Conservation (phyloP, 2,329 filamentous ascomycete genomes). For the Exophiala sp. region DNA sequence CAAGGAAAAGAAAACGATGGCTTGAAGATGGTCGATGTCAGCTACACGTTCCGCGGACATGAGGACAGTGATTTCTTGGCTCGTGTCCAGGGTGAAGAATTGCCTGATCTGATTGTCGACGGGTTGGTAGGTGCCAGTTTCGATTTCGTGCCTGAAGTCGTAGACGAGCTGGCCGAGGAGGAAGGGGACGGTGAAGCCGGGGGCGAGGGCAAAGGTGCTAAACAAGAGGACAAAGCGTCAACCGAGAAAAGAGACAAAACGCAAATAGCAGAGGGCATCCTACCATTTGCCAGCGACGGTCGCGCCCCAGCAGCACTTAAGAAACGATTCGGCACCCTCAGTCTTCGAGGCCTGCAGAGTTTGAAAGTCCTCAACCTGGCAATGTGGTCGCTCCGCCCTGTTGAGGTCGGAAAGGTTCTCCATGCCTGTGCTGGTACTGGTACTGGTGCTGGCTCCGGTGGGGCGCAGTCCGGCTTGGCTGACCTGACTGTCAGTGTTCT, state of each 20-base stretch:
- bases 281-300: slow-evolving; percentile 25
- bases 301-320: slow-evolving; percentile 19
- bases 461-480: slow-evolving; percentile 11
- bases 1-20: slow-evolving; percentile 19
- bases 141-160: slow-evolving; percentile 17
- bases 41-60: slow-evolving; percentile 43
- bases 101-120: slow-evolving; percentile 15
- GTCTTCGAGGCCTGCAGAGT: slow-evolving; percentile 7
- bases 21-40: slow-evolving; percentile 43
- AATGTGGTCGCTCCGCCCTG: slow-evolving; percentile 20
- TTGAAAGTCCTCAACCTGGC: slow-evolving; percentile 24
- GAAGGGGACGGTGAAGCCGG: slow-evolving; percentile 4
- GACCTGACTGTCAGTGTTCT: slow-evolving; percentile 23
- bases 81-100: slow-evolving; percentile 33
- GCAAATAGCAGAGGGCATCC: slow-evolving; percentile 17
- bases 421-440: slow-evolving; percentile 16
- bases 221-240: no score
- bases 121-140: slow-evolving; percentile 21
- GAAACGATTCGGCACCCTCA: slow-evolving; percentile 19
- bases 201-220: slow-evolving; percentile 11
- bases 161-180: slow-evolving; percentile 11
- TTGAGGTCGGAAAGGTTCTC: slow-evolving; percentile 21
- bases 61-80: slow-evolving; percentile 40
- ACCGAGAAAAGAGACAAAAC: no score
- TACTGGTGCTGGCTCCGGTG: not conserved